Evolutionary conservation across 352 stramenopile genomes (phyloP), one percentile per base, ranked within the genome.

Genomic region (Globisporangium yorkense): DNA sequence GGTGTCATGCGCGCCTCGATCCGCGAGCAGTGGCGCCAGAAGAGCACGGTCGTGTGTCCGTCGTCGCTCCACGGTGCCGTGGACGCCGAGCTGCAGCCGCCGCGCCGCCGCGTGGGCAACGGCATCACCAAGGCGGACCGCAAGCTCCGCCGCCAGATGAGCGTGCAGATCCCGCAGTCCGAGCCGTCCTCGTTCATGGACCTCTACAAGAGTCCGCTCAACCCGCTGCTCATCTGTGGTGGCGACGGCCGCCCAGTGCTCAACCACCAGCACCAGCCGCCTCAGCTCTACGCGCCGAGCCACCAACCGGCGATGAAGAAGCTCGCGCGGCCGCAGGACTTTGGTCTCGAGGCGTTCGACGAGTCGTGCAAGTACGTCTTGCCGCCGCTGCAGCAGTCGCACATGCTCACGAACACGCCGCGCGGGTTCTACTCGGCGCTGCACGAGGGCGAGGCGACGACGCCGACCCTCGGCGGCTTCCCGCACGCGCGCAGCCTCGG

Each of bases 1-100:
- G 67, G 63, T 33, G 63, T 62, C 29, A 57, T 75, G 37, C 74
- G 61, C 41, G 61, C 76, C 21, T 84, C 80, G 2, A 72, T 87
- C 39, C 72, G 80, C 10, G 80, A 91, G 18, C 78, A 87, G 50
- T 91, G 80, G 80, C 70, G 79, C n/a, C 75, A 83, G 35, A 85
- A 87, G 62, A 84, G 66, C 67, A 73, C 73, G 24, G 69, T 75
- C 43, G 60, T 46, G 39, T 40, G 49, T 9, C 49, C 50, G 9
- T 60, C 45, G 1, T 46, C 46, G 27, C 53, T 59, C 45, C 31
- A 37, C 31, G 31, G 31, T 2, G 31, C 5, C 31, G 8, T 37
- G 5, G 4, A 44, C 57, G 31, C 50, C 35, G 10, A 51, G 21
- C 24, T 51, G 64, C 61, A 62, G 37, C 37, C 61, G 18, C 20